phyloP scores from a whole-genome alignment of 352 stramenopile genomes.

The Globisporangium viniferum region DNA sequence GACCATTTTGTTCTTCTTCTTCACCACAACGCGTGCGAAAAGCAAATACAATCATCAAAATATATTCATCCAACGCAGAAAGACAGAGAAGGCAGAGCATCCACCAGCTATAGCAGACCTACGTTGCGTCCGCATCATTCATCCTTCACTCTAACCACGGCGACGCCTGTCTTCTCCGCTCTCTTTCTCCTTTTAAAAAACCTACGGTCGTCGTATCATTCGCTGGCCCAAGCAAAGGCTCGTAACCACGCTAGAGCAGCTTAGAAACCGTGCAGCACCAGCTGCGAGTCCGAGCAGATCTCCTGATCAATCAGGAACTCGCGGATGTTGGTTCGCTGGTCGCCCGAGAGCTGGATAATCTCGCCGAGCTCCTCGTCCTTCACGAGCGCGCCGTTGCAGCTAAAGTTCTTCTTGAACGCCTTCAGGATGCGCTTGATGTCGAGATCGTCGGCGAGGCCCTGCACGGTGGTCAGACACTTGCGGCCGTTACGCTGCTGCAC shows the following conservation, averaged over 20 bases:
- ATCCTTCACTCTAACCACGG: constrained; percentile 4
- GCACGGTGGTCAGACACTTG: constrained; percentile 99
- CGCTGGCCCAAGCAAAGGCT: background rate
- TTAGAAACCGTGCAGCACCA: constrained; percentile 99
- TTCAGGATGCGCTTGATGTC: constrained; percentile 99
- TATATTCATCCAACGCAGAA: constrained; percentile 19
- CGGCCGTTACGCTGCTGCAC: constrained; percentile 99
- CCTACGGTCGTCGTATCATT: background rate
- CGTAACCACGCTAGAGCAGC: constrained; percentile 4
- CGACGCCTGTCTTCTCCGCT: background rate
- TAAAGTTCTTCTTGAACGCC: constrained; percentile 99
- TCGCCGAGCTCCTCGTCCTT: constrained; percentile 97
- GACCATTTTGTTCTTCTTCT: background rate
- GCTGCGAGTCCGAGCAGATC: constrained; percentile 95
- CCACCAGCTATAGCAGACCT: background rate
- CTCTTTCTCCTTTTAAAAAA: constrained; percentile 5
- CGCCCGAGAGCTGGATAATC: constrained; percentile 99
- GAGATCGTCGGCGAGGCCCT: constrained; percentile 97
- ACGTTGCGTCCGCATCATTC: background rate
- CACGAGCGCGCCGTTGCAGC: constrained; percentile 98
- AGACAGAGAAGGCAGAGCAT: background rate
- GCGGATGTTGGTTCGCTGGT: constrained; percentile 99
- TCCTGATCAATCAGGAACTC: constrained; percentile 99
- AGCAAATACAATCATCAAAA: constrained; percentile 21
- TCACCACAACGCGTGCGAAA: background rate